A percentile compares a stretch with the other conserved stretches of the same genome.
Evolutionary conservation across 225 moss, liverwort and hornwort genomes (phyloP).

Genomic region (Lunularia cruciata): DNA sequence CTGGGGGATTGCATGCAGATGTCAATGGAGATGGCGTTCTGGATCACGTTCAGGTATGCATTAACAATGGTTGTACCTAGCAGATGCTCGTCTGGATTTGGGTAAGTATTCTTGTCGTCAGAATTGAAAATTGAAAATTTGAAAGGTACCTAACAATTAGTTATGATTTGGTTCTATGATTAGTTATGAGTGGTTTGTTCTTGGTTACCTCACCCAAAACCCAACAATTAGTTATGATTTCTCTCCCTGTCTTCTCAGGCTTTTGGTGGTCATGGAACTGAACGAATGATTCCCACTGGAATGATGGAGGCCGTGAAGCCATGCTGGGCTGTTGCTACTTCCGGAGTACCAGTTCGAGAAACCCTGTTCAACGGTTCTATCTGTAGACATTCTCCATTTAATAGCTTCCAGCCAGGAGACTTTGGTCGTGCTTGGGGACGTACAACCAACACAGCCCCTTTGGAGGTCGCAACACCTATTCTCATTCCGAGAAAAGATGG

Average conservation of each 20-base stretch:
- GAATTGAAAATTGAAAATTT: too few species aligned
- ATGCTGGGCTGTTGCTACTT: constrained; percentile 96
- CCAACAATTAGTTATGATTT: too few species aligned
- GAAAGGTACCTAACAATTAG: too few species aligned
- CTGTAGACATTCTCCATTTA: constrained; percentile 84
- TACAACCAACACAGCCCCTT: constrained; percentile 53
- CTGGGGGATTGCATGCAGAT: constrained; percentile 91
- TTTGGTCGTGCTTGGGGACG: constrained; percentile 64
- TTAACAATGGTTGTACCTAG: too few species aligned
- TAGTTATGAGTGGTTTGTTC: too few species aligned
- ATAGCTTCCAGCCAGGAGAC: constrained; percentile 58
- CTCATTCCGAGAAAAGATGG: constrained; percentile 68
- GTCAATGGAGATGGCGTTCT: constrained; percentile 95
- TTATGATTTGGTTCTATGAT: too few species aligned
- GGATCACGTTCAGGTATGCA: constrained; percentile 98
- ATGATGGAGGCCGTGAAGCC: constrained; percentile 78
- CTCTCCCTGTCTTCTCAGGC: constrained; percentile 49
- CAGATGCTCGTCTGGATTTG: too few species aligned
- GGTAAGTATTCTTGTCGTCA: too few species aligned
- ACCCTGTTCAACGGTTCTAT: constrained; percentile 85
- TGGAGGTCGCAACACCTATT: constrained; percentile 82
- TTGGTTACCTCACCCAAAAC: too few species aligned
- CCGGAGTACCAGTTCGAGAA: constrained; percentile 89
- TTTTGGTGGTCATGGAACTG: constrained; percentile 78
- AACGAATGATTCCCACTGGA: constrained; percentile 78